Base-by-base conservation (phyloP, 768 basidiomycete genomes). In the Crassisporium funariophilum region DNA sequence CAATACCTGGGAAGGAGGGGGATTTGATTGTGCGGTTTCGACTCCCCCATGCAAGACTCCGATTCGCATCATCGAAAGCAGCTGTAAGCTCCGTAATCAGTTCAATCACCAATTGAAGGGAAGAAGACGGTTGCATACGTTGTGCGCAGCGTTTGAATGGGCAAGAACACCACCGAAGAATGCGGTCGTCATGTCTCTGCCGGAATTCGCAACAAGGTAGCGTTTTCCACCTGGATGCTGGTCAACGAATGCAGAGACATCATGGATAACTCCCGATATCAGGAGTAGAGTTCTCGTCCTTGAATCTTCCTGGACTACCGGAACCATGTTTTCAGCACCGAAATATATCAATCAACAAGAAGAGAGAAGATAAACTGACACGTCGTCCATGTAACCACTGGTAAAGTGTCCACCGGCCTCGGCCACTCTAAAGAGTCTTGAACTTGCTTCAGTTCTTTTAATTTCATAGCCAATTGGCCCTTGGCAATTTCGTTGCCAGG, bases 401-500 rank as follows among this genome's bases (percentile, higher is more conserved):
- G 88, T 8, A 97, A 74, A 24, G 84, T 70, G 41, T 78, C 78
- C 27, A 70, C 63, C 44, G 67, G 67, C 44, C 59, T 60, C 44
- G 84, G 88, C 88, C 88, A 91, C 49, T 53, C 54, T 47, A 89
- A 58, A 2, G 69, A 66, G 47, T 88, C 85, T 57, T 88, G 85
- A 10, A 81, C 61, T 39, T 71, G 64, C 52, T 84, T 81, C 37
- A 94, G 72, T 56, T 75, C 70, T 64, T 91, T 92, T 51, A 94
- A 72, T 65, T 86, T 78, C 91, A 95, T 94, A 4, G 86, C 81
- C 54, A 90, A 73, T 24, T 81, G 79, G 10, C 92, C 84, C 65
- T 93, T 93, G 47, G 76, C 73, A 56, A 97, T 85, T 65, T 95
- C 93, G 67, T 92, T 91, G 61, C 84, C 83, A 41, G 91, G 91